phyloP scores from a whole-genome alignment of 2,329 filamentous ascomycete genomes.

The Aspergillus hortae region DNA sequence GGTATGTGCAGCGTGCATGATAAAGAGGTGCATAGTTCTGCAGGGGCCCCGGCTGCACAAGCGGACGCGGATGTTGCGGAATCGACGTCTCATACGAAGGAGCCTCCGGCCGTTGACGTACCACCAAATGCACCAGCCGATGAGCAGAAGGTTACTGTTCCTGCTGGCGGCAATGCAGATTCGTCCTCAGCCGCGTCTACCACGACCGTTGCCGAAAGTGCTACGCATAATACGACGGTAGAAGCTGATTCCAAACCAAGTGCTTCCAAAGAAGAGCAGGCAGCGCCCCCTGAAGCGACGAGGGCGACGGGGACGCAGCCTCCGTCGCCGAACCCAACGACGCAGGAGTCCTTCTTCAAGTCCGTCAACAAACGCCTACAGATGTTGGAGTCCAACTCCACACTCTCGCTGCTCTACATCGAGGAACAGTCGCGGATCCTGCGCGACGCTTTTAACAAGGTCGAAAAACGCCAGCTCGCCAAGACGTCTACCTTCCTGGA shows the following conservation, averaged over 20 bases:
- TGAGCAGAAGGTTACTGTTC: conserved; percentile 17
- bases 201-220: conserved; percentile 13
- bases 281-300: conserved; percentile 24
- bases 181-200: conserved; percentile 11
- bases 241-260: conserved; percentile 20
- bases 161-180: conserved; percentile 10
- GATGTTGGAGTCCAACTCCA: conserved; percentile 87
- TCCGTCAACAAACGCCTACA: conserved; percentile 89
- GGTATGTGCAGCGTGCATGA: neutral
- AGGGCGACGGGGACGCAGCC: conserved; percentile 45
- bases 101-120: conserved; percentile 4
- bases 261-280: conserved; percentile 29
- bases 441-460: conserved; percentile 78
- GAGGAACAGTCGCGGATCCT: conserved; percentile 91
- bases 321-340: conserved; percentile 66
- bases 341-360: conserved; percentile 98
- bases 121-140: conserved; percentile 15
- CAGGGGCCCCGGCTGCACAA: neutral
- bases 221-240: conserved; percentile 19
- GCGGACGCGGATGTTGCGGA: neutral
- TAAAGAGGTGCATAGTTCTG: neutral
- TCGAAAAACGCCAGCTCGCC: conserved; percentile 81
- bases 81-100: neutral
- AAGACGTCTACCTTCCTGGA: conserved; percentile 80
- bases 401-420: conserved; percentile 89